Base-by-base conservation (phyloP, 306 rosid genomes). In the Herpetospermum pedunculosum region DNA sequence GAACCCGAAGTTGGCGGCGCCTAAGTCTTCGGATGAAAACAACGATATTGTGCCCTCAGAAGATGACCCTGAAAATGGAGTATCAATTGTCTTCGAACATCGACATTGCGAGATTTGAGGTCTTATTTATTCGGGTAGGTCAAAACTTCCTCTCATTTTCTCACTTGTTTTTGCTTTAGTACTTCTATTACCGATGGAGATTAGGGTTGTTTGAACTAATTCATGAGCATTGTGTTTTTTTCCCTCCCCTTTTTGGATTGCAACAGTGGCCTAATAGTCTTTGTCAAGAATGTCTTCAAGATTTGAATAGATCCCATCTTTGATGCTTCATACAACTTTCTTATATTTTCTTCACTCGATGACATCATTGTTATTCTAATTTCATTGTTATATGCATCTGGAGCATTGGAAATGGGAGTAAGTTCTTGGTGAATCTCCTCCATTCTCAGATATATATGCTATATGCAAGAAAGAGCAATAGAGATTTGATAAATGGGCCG, bases 241-340 rank as follows among this genome's bases (percentile, higher is more conserved):
- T 12, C 4, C 28, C 12, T 29, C 1, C 13, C 8, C 18, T 15
- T 41, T 18, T 44, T 18, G 7, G 44, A 34, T 63, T 80, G 28
- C 81, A 68, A 83, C 87, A 94, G 97, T 91, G 97, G 97, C 97
- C 92, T 26, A 91, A 91, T 67, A 88, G 98, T 78, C 97, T 94
- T 57, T 83, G 84, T 84, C 98, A 94, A 76, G 98, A n/a, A n/a
- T n/a, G n/a, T n/a, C n/a, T n/a, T n/a, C n/a, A n/a, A n/a, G n/a
- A n/a, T n/a, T n/a, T n/a, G n/a, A n/a, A n/a, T n/a, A n/a, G n/a
- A n/a, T n/a, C n/a, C n/a, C n/a, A n/a, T n/a, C n/a, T n/a, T n/a
- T n/a, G n/a, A n/a, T n/a, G n/a, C n/a, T n/a, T n/a, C n/a, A n/a
- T n/a, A n/a, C n/a, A n/a, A n/a, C n/a, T n/a, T n/a, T n/a, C n/a